Conservation (phyloP, 176 grass and related monocot genomes). For the Phoenix roebelenii region DNA sequence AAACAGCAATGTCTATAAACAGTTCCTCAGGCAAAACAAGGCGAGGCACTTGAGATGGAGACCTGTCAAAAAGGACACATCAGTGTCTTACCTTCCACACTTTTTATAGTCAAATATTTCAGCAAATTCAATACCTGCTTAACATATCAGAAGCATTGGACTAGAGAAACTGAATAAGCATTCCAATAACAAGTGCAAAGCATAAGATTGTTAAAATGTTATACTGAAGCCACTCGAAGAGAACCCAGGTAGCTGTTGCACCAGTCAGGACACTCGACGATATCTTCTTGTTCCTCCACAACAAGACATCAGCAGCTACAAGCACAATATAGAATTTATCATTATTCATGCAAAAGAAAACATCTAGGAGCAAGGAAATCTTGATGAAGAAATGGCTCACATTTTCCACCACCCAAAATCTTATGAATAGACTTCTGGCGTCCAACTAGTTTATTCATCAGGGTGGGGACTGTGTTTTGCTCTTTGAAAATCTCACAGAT, state of each 20-base stretch:
- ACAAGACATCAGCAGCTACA: constrained; percentile 66
- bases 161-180: constrained; percentile 71
- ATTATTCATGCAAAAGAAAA: neutral
- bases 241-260: constrained; percentile 60
- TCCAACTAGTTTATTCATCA: constrained; percentile 40
- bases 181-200: constrained; percentile 49
- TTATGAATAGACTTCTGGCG: constrained; percentile 39
- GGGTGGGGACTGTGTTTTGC: constrained; percentile 28
- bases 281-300: constrained; percentile 98
- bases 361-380: neutral
- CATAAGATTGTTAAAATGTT: constrained; percentile 54
- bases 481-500: constrained; percentile 30
- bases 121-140: constrained; percentile 24
- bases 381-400: constrained; percentile 29
- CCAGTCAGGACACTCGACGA: constrained; percentile 59
- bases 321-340: neutral
- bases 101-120: neutral
- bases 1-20: constrained; percentile 41
- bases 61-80: constrained; percentile 28
- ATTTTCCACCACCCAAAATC: constrained; percentile 61
- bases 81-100: neutral
- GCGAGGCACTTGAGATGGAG: constrained; percentile 33
- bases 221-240: constrained; percentile 87
- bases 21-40: constrained; percentile 53
- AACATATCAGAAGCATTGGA: constrained; percentile 37